Conservation (phyloP, 169 alveolate species). For the Theileria orientalis region DNA sequence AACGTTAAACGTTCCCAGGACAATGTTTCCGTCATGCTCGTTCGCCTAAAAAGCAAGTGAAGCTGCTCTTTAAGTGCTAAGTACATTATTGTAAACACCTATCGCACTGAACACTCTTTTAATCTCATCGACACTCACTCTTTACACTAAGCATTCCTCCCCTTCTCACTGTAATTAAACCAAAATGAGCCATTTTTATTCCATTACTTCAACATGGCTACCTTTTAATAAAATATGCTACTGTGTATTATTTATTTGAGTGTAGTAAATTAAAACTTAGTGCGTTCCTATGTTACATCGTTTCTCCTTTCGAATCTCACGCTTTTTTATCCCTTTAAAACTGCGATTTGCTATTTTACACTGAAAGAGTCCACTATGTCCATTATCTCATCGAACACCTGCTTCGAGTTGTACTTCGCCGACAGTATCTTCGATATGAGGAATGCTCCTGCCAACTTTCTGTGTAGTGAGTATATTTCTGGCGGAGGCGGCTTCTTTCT, state of each 20-base stretch:
- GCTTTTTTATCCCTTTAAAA: no score
- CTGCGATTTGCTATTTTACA: no score
- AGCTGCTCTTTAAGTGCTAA: neutral
- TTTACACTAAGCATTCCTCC: neutral
- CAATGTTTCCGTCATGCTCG: constrained; percentile 49
- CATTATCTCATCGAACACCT: constrained; percentile 55
- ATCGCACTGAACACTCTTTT: neutral
- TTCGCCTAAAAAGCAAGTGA: constrained; percentile 27
- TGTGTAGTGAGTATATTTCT: constrained; percentile 89
- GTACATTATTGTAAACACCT: neutral
- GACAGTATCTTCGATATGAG: constrained; percentile 79
- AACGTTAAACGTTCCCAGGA: constrained; percentile 74
- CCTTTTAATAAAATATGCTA: no score
- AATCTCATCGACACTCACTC: neutral
- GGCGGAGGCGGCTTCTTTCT: constrained; percentile 90
- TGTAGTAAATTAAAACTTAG: no score
- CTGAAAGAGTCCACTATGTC: neutral
- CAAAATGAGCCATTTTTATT: neutral
- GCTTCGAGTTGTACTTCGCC: constrained; percentile 73
- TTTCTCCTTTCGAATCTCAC: no score
- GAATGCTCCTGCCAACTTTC: constrained; percentile 87
- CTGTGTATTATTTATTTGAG: no score
- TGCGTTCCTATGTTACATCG: no score
- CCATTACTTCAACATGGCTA: no score
- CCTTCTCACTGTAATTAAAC: neutral